Conservation (phyloP, 257 asterid genomes). For the Vinca minor region DNA sequence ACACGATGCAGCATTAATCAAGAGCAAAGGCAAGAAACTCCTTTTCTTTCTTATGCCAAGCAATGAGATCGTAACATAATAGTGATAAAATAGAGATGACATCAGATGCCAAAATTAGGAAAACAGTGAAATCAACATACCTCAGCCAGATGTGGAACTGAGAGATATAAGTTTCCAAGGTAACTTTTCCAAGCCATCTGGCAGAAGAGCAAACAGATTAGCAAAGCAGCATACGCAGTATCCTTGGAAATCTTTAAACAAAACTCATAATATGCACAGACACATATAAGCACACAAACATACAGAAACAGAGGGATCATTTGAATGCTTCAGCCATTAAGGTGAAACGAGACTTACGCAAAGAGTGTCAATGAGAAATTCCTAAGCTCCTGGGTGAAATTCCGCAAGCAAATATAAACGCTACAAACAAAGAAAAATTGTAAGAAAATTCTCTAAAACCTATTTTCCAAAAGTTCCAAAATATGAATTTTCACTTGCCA, state of each 20-base stretch:
- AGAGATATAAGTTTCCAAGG: slow-evolving; percentile 93
- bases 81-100: neutral
- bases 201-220: slow-evolving; percentile 22
- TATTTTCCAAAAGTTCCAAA: slow-evolving; percentile 22
- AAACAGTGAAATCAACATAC: slow-evolving; percentile 25
- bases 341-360: slow-evolving; percentile 55
- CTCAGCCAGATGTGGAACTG: slow-evolving; percentile 99
- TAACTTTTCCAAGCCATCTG: slow-evolving; percentile 98
- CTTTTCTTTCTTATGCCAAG: neutral
- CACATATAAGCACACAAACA: neutral
- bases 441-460: slow-evolving; percentile 67
- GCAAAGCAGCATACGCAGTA: slow-evolving; percentile 14
- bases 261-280: neutral
- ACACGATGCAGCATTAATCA: neutral
- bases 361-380: slow-evolving; percentile 76
- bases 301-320: neutral
- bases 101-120: neutral
- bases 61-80: neutral
- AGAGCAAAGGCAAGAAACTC: neutral
- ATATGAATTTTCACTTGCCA: neutral
- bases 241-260: slow-evolving; percentile 5
- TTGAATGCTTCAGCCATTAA: neutral
- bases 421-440: slow-evolving; percentile 26
- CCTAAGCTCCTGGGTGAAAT: slow-evolving; percentile 73
- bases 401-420: slow-evolving; percentile 81